Base-by-base conservation (phyloP, 768 basidiomycete species). In the Roridomyces roridus region DNA sequence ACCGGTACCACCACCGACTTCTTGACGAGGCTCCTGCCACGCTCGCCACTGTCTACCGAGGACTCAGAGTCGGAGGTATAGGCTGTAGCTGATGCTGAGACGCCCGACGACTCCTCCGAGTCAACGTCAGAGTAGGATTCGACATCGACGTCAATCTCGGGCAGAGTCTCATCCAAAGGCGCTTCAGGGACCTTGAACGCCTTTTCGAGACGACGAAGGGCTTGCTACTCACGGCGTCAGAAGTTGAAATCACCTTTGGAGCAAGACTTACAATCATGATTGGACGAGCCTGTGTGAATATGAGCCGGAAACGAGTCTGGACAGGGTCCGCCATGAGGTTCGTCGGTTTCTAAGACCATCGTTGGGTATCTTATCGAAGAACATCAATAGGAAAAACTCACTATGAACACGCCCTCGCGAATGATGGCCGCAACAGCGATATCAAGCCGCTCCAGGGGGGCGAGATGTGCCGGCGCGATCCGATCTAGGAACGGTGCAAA, bases 271-370 rank as follows among this genome's bases (percentile, higher is more conserved):
- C 60, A 34, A 39, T 17, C 55, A 62, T 43, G 1, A 25, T 55
- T 11, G 44, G 15, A 1, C 60, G 44, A 5, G 51, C 51, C 26
- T 62, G 60, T 10, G 47, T 46, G 51, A 62, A 62, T 6, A 62
- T 57, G 2, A 62, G 43, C 10, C 60, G 23, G 51, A 62, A 62
- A 1, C 60, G 55, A 3, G 60, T 62, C 12, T 24, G 56, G n/a
- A 62, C 42, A 4, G 60, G 60, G 23, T 62, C 60, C 0, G 43
- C 51, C 60, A 62, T 62, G 10, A 57, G 46, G 0, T 51, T 57
- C 11, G 60, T 62, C 9, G 60, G 60, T 62, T 62, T 62, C 60
- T 62, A 29, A 6, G 10, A 37, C 20, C n/a, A 14, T 5, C n/a
- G 11, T 23, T 12, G 10, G 15, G 24, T 15, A 26, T n/a, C n/a